Evolutionary conservation across 345 rosid species (phyloP), one percentile per base, ranked within the genome.

Genomic region (Cardiospermum halicacabum): DNA sequence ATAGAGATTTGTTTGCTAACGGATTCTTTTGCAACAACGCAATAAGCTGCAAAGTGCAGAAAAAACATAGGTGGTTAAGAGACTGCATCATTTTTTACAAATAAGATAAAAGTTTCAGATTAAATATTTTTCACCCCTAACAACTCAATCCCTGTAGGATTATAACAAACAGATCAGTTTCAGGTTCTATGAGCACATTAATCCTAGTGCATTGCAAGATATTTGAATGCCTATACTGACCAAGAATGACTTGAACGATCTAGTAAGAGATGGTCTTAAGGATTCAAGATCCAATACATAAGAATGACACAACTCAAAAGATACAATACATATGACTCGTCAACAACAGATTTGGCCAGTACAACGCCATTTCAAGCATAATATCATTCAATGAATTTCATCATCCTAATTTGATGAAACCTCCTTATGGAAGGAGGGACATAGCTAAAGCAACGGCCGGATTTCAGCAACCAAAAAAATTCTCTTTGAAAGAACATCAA

Each of bases 1-100:
- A 88, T 88, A 24, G 98, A 93, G 56, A 93, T 85, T 67, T 90
- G 96, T 78, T 93, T 93, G 86, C 92, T 78, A 32, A 90, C 82
- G 12, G 97, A 74, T 66, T 90, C 98, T 78, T 90, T 90, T 18
- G 97, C 98, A 54, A 94, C 99, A 56, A 86, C 99, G 77, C 99
- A 94, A 59, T 94, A 94, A 32, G 95, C 99, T 88, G 87, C 72
- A 74, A 54, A 67, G 58, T 53, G 65, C 32, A 54, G 51, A 31
- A 71, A 64, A 11, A 0, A 69, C 15, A 42, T 57, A 79, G 64
- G 40, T 50, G 13, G 24, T 16, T 13, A 2, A 42, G 37, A 55
- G 18, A 16, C 27, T 19, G 25, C 42, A 58, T 13, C 24, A 45
- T 22, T 40, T 53, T 53, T 25, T 7, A 18, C 30, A 12, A n/a